A percentile compares a stretch with the other conserved stretches of the same genome.
phyloP scores from a whole-genome alignment of 371 early-diverging fungal genomes.

The Mortierella sp. region DNA sequence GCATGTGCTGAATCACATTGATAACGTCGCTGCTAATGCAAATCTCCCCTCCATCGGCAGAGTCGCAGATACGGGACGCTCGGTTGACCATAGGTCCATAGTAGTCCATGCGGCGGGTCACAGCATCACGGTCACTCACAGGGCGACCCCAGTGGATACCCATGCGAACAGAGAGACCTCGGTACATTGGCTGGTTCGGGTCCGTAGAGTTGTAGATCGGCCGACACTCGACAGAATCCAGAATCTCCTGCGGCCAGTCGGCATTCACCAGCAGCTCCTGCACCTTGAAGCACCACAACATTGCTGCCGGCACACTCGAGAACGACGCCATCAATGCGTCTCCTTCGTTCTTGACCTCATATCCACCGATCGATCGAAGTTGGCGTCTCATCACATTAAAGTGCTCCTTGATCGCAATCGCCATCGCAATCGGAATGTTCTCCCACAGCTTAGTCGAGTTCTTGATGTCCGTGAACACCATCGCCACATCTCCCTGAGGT shows the following conservation, averaged over 20 bases:
- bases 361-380: slow-evolving; percentile 89
- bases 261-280: slow-evolving; percentile 87
- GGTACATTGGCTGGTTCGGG: slow-evolving; percentile 75
- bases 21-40: slow-evolving; percentile 78
- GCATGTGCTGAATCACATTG: slow-evolving; percentile 62
- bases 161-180: slow-evolving; percentile 95
- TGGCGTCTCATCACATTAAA: slow-evolving; percentile 89
- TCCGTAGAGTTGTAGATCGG: slow-evolving; percentile 74
- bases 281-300: slow-evolving; percentile 92
- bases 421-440: slow-evolving; percentile 88
- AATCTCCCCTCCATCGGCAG: slow-evolving; percentile 95
- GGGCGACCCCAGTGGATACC: slow-evolving; percentile 96
- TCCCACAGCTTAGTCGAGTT: slow-evolving; percentile 97
- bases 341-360: slow-evolving; percentile 98
- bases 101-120: slow-evolving; percentile 96
- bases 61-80: slow-evolving; percentile 87
- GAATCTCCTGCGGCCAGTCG: slow-evolving; percentile 94
- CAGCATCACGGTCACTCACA: slow-evolving; percentile 91
- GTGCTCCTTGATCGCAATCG: slow-evolving; percentile 90
- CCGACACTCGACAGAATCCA: slow-evolving; percentile 84
- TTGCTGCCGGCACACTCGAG: slow-evolving; percentile 86
- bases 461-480: slow-evolving; percentile 97
- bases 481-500: slow-evolving; percentile 88
- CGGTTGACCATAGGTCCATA: slow-evolving; percentile 96
- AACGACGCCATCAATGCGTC: slow-evolving; percentile 98